Percentiles rank a stretch among this genome's conserved stretches.
These are phyloP conservation scores for Beauveria pseudobassiana DNA, from an alignment of 2,329 filamentous ascomycete species.

Conservation along the genomic window DNA sequence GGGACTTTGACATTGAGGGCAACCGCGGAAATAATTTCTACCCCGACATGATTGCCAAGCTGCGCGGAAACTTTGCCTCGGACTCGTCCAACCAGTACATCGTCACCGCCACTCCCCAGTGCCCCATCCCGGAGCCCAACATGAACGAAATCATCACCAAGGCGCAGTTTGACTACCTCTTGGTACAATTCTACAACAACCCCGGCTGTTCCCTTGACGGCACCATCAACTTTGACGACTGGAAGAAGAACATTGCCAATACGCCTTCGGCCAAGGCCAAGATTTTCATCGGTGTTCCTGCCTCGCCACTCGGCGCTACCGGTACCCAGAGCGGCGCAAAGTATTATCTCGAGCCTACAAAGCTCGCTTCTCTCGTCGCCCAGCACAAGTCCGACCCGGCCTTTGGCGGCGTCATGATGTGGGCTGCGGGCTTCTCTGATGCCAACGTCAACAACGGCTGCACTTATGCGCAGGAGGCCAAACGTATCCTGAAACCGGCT, in stretches of 20 bases:
- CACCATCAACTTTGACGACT: constrained; percentile 28
- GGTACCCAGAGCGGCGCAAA: constrained; percentile 18
- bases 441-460: constrained; percentile 14
- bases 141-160: constrained; percentile 33
- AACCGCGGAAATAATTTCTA: constrained; percentile 15
- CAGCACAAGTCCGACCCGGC: constrained; percentile 20
- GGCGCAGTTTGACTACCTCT: constrained; percentile 33
- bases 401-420: constrained; percentile 26
- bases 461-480: constrained; percentile 14
- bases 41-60: constrained; percentile 19
- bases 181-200: constrained; percentile 41
- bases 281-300: constrained; percentile 28
- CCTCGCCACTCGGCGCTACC: constrained; percentile 14
- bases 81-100: constrained; percentile 25
- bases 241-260: constrained; percentile 21
- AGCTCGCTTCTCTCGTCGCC: constrained; percentile 21
- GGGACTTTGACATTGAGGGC: constrained; percentile 22
- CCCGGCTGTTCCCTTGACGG: constrained; percentile 27
- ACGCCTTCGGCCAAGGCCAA: constrained; percentile 24
- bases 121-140: constrained; percentile 27
- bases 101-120: constrained; percentile 38
- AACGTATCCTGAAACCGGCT: constrained; percentile 11
- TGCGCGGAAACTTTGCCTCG: constrained; percentile 18
- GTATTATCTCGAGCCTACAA: constrained; percentile 20
- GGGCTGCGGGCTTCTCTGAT: constrained; percentile 13